These are phyloP conservation scores for Wallacemonas rigidus DNA, from an alignment of 208 protist genomes.

Conservation along the genomic window DNA sequence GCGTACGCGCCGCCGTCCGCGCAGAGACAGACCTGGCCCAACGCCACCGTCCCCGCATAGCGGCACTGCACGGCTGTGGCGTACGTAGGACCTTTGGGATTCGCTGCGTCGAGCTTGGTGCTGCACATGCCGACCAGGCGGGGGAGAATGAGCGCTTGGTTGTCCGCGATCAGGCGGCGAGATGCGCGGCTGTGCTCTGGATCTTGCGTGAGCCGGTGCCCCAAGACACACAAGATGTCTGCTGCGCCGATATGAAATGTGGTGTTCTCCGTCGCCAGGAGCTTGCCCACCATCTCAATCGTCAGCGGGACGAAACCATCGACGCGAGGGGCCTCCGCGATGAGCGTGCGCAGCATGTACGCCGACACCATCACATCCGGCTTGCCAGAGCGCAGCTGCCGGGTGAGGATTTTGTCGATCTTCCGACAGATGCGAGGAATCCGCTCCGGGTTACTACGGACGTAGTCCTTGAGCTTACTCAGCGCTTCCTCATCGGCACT, in stretches of 20 bases:
- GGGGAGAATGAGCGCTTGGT: conserved; percentile 55
- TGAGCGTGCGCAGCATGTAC: conserved; percentile 59
- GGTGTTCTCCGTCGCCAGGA: conserved; percentile 38
- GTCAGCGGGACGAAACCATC: conserved; percentile 75
- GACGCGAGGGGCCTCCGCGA: conserved; percentile 51
- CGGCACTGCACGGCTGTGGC: conserved; percentile 37
- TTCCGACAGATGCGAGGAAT: conserved; percentile 86
- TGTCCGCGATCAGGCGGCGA: conserved; percentile 62
- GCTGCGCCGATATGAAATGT: conserved; percentile 70
- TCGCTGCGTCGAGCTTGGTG: conserved; percentile 16
- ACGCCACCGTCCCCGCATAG: conserved; percentile 59
- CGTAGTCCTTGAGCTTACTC: conserved; percentile 69
- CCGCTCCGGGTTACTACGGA: conserved; percentile 78
- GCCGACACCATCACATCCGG: conserved; percentile 68
- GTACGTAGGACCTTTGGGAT: conserved; percentile 25
- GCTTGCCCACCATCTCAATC: conserved; percentile 53
- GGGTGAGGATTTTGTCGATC: conserved; percentile 60
- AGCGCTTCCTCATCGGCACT: conserved; percentile 64
- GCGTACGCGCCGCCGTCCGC: conserved; percentile 49
- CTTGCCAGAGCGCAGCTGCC: conserved; percentile 39
- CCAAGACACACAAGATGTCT: conserved; percentile 62
- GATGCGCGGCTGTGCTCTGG: conserved; percentile 48
- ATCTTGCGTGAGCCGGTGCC: conserved; percentile 48
- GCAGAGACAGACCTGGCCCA: conserved; percentile 57
- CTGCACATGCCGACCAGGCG: conserved; percentile 65